Evolutionary conservation across 208 protist species (phyloP).

Genomic region (Spongospora subterranea): DNA sequence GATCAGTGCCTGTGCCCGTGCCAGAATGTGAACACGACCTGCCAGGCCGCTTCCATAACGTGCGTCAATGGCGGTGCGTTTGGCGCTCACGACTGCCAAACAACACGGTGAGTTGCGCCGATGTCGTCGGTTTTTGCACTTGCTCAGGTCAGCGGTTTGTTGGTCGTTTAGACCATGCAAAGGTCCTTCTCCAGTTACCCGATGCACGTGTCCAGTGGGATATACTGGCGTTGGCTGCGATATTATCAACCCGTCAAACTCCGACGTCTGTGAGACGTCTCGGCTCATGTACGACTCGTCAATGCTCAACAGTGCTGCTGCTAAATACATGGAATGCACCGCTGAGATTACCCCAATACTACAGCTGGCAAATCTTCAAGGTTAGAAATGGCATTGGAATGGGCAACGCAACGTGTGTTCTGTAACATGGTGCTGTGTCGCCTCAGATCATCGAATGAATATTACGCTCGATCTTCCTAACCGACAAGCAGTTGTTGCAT

Average conservation of each 20-base stretch:
- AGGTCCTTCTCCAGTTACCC: neutral
- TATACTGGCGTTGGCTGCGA: slow-evolving; percentile 14
- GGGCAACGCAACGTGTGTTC: too few relatives aligned
- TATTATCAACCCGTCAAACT: neutral
- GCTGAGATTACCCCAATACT: neutral
- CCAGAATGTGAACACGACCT: too few relatives aligned
- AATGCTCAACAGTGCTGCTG: slow-evolving; percentile 9
- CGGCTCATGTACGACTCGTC: neutral
- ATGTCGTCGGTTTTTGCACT: too few relatives aligned
- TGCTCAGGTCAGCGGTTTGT: too few relatives aligned
- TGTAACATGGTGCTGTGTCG: neutral
- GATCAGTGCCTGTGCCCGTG: too few relatives aligned
- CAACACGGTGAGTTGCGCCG: too few relatives aligned
- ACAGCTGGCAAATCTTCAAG: neutral
- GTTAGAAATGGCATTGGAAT: neutral
- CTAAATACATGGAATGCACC: neutral
- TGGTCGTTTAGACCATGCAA: neutral
- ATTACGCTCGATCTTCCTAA: neutral
- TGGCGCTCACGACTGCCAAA: too few relatives aligned
- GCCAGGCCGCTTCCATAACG: too few relatives aligned
- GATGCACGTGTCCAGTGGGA: neutral
- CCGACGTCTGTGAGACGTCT: neutral
- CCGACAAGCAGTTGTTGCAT: neutral
- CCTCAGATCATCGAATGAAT: slow-evolving; percentile 29
- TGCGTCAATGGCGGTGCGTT: too few relatives aligned